Conservation (phyloP, 73 alveolate genomes). For the Symbiodinium pilosum region DNA sequence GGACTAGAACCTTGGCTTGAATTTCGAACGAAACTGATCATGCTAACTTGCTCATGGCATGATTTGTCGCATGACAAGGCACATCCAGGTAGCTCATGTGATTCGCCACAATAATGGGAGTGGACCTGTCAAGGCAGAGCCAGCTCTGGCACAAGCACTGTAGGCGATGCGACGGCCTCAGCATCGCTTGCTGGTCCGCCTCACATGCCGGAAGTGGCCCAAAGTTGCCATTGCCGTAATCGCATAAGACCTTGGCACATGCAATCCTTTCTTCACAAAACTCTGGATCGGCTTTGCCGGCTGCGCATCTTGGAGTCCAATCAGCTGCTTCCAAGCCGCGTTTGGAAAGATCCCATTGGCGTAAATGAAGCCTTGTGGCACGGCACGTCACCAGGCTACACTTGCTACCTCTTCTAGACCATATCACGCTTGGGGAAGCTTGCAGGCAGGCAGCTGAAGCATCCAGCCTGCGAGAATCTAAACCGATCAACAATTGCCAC, state of each 20-base stretch:
- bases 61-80: neutral
- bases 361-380: conserved; percentile 21
- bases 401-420: too few species aligned
- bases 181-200: conserved; percentile 33
- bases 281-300: neutral
- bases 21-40: neutral
- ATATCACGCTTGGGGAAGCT: too few species aligned
- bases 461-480: conserved; percentile 30
- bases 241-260: conserved; percentile 10
- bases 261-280: too few species aligned
- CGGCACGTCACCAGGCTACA: neutral
- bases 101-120: conserved; percentile 55
- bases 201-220: neutral
- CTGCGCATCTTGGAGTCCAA: neutral
- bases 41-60: neutral
- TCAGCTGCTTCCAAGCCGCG: neutral
- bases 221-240: conserved; percentile 4
- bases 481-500: neutral
- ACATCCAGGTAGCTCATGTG: conserved; percentile 68
- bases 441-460: conserved; percentile 53
- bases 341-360: conserved; percentile 77
- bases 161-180: conserved; percentile 31
- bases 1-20: conserved; percentile 40
- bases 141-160: neutral
- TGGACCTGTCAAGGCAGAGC: conserved; percentile 16